phyloP scores from a whole-genome alignment of 768 basidiomycete genomes.

The Botryobasidium botryosum region DNA sequence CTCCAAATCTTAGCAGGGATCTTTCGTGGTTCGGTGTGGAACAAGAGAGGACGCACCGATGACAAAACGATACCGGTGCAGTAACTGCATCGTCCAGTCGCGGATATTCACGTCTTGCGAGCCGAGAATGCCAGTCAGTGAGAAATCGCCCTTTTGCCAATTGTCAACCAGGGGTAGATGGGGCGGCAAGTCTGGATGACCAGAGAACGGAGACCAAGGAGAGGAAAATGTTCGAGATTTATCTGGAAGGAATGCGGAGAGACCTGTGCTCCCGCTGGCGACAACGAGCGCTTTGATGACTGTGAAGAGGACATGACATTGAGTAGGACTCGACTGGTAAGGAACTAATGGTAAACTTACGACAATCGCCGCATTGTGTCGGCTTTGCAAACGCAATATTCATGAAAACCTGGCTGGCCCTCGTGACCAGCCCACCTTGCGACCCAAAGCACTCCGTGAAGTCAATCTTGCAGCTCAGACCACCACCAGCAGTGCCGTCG shows the following conservation, averaged over 20 bases:
- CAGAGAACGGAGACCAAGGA: not conserved
- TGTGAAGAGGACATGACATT: not conserved
- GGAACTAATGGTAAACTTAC: constrained; percentile 5
- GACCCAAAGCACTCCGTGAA: constrained; percentile 15
- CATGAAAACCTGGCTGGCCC: constrained; percentile 12
- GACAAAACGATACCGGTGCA: constrained; percentile 11
- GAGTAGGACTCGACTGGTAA: not conserved
- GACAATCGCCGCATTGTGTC: constrained; percentile 16
- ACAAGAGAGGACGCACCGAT: constrained; percentile 7
- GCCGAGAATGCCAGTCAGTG: constrained; percentile 9
- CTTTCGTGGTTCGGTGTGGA: not conserved
- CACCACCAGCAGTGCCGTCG: not conserved
- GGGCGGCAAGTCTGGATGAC: constrained; percentile 1
- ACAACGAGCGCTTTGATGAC: constrained; percentile 15
- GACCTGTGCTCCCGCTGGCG: constrained; percentile 12
- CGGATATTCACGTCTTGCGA: constrained; percentile 1
- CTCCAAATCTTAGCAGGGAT: not conserved
- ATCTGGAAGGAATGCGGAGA: constrained; percentile 17
- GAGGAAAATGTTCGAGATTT: constrained; percentile 1
- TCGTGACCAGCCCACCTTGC: not conserved
- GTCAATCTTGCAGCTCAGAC: constrained; percentile 13
- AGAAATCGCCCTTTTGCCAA: constrained; percentile 12
- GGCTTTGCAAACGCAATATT: constrained; percentile 14
- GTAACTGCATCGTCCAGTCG: constrained; percentile 5
- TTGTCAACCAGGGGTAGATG: constrained; percentile 11